A percentile compares a stretch with the other conserved stretches of the same genome.
Conservation (phyloP, 441 rosid genomes). For the Croton setiger region DNA sequence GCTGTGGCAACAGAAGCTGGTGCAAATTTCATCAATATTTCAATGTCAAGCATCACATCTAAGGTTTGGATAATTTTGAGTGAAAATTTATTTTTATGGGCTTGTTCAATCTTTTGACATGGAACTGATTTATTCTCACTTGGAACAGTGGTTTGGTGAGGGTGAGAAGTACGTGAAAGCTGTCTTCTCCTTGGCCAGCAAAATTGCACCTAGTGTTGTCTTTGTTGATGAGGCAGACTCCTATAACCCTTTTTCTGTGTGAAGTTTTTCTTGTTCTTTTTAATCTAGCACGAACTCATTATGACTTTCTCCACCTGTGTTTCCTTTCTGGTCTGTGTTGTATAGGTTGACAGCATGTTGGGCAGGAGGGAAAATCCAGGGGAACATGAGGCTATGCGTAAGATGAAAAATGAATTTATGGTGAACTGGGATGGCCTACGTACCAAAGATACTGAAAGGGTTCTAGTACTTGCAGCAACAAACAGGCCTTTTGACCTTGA, state of each 20-base stretch:
- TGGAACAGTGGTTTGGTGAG: conserved; percentile 89
- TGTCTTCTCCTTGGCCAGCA: conserved; percentile 87
- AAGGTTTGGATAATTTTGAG: conserved; percentile 42
- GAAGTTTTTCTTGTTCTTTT: background rate
- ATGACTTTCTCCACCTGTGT: background rate
- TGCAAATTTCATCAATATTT: conserved; percentile 88
- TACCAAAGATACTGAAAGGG: conserved; percentile 76
- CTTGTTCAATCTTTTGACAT: conserved; percentile 1
- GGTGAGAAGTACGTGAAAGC: conserved; percentile 96
- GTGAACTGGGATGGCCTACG: conserved; percentile 92
- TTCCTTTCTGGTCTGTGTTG: background rate
- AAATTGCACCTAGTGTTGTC: conserved; percentile 85
- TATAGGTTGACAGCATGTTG: conserved; percentile 94
- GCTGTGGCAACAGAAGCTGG: conserved; percentile 98
- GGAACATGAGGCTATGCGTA: conserved; percentile 97
- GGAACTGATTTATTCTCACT: conserved; percentile 17
- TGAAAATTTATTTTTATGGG: conserved; percentile 11
- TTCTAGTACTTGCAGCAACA: conserved; percentile 91
- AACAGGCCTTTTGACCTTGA: conserved; percentile 96
- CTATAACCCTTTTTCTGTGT: conserved; percentile 10
- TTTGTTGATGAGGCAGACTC: conserved; percentile 86
- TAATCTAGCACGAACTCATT: background rate
- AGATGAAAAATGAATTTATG: conserved; percentile 98
- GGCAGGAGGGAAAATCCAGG: conserved; percentile 92
- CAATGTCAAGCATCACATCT: conserved; percentile 97